Evolutionary conservation across 179 eudicot species (phyloP), one percentile per base, ranked within the genome.

Genomic region (Spergularia azorica): DNA sequence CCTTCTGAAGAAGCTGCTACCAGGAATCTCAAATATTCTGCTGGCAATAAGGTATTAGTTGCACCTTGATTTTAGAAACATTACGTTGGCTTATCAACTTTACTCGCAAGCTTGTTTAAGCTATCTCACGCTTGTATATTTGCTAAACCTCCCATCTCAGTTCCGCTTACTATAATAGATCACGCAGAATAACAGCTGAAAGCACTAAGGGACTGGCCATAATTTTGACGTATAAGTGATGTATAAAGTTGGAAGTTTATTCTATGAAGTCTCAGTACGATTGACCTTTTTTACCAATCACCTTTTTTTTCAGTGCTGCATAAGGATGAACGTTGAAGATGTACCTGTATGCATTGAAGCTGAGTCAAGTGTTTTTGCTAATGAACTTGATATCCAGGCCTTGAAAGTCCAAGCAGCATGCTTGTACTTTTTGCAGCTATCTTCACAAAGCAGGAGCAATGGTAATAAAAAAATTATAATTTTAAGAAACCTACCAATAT

Each of bases 401-500:
- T 56, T 94, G 82, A 92, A 88, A 84, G 89, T 86, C 81, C 93
- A 90, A 80, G 86, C 89, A 71, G 96, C 99, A 78, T 94, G 98
- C 87, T 83, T 85, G 71, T 92, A 89, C 83, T 96, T 83, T 82
- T 79, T 92, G 81, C 90, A 89, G 79, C 90, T 92, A 65, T 82
- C 92, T 58, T 72, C 79, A 41, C 89, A 86, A 76, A 90, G 84
- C 77, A 89, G 91, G 85, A 82, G 88, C 50, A 88, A 77, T 83
- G 98, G 98, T 94, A 26, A 26, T 1, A 26, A 89, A 26, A 78
- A 77, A 1, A 15, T 61, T 15, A 60, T 26, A 77, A 6, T 38
- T 10, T 58, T 41, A 17, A 56, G 64, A 50, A 52, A 3, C 60
- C 70, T 63, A 62, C 51, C 62, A 36, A 43, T 43, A 4, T 43